A percentile compares a stretch with the other conserved stretches of the same genome.
These are phyloP conservation scores for Epichloe coenophiala DNA, from an alignment of 2,329 filamentous ascomycete species.

Conservation along the genomic window DNA sequence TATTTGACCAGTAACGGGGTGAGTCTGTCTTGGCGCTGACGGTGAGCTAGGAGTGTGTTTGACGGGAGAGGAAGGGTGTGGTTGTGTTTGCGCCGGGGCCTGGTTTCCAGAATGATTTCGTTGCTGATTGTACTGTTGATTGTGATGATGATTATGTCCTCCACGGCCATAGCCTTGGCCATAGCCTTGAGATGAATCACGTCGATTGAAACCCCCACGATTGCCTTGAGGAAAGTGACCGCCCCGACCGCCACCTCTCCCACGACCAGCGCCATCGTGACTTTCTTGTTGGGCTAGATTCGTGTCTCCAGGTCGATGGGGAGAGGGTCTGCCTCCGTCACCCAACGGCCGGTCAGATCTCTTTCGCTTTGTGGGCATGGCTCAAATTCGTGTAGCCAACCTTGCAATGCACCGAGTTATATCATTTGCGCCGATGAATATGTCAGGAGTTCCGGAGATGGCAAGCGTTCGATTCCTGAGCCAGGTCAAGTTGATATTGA, in stretches of 20 bases:
- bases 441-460: neutral
- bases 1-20: neutral
- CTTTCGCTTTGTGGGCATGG: slow-evolving; percentile 49
- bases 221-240: slow-evolving; percentile 26
- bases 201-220: slow-evolving; percentile 34
- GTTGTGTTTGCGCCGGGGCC: slow-evolving; percentile 9
- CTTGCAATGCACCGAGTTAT: slow-evolving; percentile 13
- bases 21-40: slow-evolving; percentile 7
- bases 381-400: slow-evolving; percentile 11
- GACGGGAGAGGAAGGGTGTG: slow-evolving; percentile 10
- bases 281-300: slow-evolving; percentile 43
- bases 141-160: slow-evolving; percentile 11
- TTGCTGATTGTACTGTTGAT: slow-evolving; percentile 8
- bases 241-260: slow-evolving; percentile 24
- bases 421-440: slow-evolving; percentile 18
- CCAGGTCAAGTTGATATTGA: neutral
- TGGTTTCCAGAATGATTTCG: slow-evolving; percentile 9
- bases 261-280: slow-evolving; percentile 34
- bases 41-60: slow-evolving; percentile 8
- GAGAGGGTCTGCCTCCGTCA: slow-evolving; percentile 42
- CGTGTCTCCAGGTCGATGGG: slow-evolving; percentile 47
- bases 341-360: slow-evolving; percentile 35
- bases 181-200: slow-evolving; percentile 33
- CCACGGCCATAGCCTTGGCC: slow-evolving; percentile 20
- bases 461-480: neutral